Base-by-base conservation (phyloP, 306 rosid species). In the Sophora flavescens region DNA sequence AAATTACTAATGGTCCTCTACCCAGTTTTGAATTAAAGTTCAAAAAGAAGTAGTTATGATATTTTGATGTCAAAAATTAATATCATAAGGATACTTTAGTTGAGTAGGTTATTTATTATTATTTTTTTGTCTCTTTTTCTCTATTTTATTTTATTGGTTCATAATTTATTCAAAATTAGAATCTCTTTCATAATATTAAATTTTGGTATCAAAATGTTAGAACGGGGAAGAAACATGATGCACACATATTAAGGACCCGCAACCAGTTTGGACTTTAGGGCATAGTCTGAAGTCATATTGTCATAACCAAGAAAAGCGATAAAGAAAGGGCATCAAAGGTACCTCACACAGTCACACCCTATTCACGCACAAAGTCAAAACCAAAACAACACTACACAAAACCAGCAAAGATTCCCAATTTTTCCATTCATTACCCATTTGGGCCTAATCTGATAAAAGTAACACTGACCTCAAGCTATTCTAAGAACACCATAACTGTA, bases 401-500 rank as follows among this genome's bases (percentile, higher is more conserved):
- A 16, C 64, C 50, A 62, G 39, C 70, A 47, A 76, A 36, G 26
- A 69, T 2, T 0, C 79, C 62, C 22, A 44, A 18, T 48, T 0
- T 26, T 5, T 0, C 1, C 1, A 0, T 22, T 22, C 2, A 47
- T 60, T 74, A 26, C 84, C 32, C 18, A 44, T 61, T 78, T 38
- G 14, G 26, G 38, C 59, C 82, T 50, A 41, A 0, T 53, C 44
- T 48, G 63, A 77, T 60, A 17, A 53, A 35, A 36, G 36, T 1
- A 38, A 3, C 47, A 17, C 26, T 79, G 76, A 54, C 68, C 57
- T 12, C 16, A 36, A n/a, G 2, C 53, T 5, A 22, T 4, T 41
- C 59, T 59, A 18, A 39, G 8, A 76, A 64, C 54, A 45, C 90
- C 73, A 68, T 50, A 42, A 28, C 14, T n/a, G 90, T 91, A 84